Evolutionary conservation across 352 stramenopile species (phyloP), one percentile per base, ranked within the genome.

Genomic region (Pythium pyrilobum): DNA sequence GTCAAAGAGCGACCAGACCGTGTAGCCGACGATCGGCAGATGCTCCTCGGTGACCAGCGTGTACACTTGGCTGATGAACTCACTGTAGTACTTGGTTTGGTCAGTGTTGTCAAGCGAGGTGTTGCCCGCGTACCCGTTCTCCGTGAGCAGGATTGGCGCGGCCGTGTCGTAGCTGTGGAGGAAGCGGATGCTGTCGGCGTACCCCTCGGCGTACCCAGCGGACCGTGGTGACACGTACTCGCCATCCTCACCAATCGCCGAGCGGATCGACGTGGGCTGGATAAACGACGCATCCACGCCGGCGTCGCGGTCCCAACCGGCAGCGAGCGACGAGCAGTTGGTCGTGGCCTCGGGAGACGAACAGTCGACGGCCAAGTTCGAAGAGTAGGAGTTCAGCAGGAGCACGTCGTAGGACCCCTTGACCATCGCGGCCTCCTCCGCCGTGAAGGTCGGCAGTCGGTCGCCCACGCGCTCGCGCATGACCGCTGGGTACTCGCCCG

Each of bases 311-410:
- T 69, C 56, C 56, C 72, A 73, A 5, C 72, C 75, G 5, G 56
- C 40, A 13, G 62, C 44, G 0, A 76, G 56, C 12, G 68, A 50
- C 1, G 49, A 45, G 47, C 74, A 85, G 6, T 59, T 47, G 10
- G 70, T 54, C 23, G 63, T 58, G 3, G 69, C 69, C 18, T 44
- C 40, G 0, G 44, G 28, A 6, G 67, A 77, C 28, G 41, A 36
- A 20, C 71, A 83, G 59, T 89, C 67, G 37, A 83, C 77, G 9
- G 70, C 44, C 40, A n/a, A n/a, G n/a, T 71, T 74, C 11, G 74
- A 78, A 10, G 62, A 70, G 68, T 98, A 98, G 66, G 98, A 87
- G 65, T 98, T 98, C 6, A 98, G 66, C 45, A 96, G 95, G 46
- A 98, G 83, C 43, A 98, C 91, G 61, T 98, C 96, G 51, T 81